Percentiles rank a stretch among this genome's conserved stretches.
These are phyloP conservation scores for Geosmithia morbida DNA, from an alignment of 2,329 filamentous ascomycete genomes.

Conservation along the genomic window DNA sequence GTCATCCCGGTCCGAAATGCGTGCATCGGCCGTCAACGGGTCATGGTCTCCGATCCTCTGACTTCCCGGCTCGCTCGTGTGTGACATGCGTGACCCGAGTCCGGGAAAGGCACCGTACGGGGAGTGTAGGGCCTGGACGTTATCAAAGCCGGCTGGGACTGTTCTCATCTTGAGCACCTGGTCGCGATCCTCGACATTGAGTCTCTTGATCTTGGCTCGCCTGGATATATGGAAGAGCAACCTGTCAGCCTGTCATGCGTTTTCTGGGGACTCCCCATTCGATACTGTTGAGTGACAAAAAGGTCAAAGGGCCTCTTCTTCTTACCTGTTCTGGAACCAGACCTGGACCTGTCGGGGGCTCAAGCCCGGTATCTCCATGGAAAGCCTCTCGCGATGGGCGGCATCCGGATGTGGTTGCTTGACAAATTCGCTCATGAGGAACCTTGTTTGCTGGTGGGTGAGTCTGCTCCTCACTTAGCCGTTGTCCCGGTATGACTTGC, in stretches of 20 bases:
- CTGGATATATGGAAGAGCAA: conserved; percentile 17
- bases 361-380: conserved; percentile 78
- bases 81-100: conserved; percentile 30
- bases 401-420: conserved; percentile 91
- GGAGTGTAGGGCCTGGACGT: conserved; percentile 53
- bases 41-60: conserved; percentile 38
- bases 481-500: background rate
- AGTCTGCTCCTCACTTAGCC: conserved; percentile 37
- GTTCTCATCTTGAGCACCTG: conserved; percentile 60
- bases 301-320: conserved; percentile 13
- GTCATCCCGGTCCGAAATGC: conserved; percentile 47
- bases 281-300: too few species aligned
- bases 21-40: conserved; percentile 54
- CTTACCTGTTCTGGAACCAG: conserved; percentile 95
- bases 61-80: conserved; percentile 31
- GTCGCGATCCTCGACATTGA: conserved; percentile 56
- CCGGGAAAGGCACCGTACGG: conserved; percentile 48
- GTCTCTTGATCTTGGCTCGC: conserved; percentile 57
- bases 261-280: background rate
- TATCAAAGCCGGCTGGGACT: conserved; percentile 57
- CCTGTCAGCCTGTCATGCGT: background rate
- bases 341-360: conserved; percentile 91
- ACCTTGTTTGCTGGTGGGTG: conserved; percentile 93
- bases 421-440: conserved; percentile 92
- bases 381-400: conserved; percentile 73